These are phyloP conservation scores for Debaryomyces prosopidis DNA, from an alignment of 805 yeast genomes.

Conservation along the genomic window DNA sequence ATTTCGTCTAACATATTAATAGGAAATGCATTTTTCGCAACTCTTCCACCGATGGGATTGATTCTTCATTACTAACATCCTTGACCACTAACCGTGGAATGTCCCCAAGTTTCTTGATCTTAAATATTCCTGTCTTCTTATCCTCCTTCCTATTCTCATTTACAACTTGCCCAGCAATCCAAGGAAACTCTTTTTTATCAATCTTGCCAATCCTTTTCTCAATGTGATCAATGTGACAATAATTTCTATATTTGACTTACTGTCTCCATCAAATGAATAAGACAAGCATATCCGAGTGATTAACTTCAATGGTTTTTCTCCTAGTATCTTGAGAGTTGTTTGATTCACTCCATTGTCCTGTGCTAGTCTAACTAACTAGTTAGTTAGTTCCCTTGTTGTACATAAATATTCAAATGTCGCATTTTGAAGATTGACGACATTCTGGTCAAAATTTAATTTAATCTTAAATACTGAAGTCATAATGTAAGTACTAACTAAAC, in stretches of 20 bases:
- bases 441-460: neutral
- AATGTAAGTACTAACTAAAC: neutral
- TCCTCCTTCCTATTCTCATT: neutral
- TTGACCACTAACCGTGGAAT: neutral
- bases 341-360: too few species aligned
- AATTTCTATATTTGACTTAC: neutral
- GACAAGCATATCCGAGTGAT: neutral
- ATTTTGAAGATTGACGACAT: neutral
- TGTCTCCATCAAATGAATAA: neutral
- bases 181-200: neutral
- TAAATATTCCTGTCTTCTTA: too few species aligned
- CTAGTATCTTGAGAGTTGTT: too few species aligned
- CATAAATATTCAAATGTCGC: neutral
- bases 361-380: too few species aligned
- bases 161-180: slow-evolving; percentile 1
- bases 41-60: neutral
- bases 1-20: neutral
- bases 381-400: too few species aligned
- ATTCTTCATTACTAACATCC: neutral
- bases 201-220: neutral
- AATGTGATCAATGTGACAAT: neutral
- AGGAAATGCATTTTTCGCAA: neutral
- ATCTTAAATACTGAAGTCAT: neutral
- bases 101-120: neutral
- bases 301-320: neutral